phyloP scores from a whole-genome alignment of 2,329 filamentous ascomycete species.

The Exophiala mesophila region DNA sequence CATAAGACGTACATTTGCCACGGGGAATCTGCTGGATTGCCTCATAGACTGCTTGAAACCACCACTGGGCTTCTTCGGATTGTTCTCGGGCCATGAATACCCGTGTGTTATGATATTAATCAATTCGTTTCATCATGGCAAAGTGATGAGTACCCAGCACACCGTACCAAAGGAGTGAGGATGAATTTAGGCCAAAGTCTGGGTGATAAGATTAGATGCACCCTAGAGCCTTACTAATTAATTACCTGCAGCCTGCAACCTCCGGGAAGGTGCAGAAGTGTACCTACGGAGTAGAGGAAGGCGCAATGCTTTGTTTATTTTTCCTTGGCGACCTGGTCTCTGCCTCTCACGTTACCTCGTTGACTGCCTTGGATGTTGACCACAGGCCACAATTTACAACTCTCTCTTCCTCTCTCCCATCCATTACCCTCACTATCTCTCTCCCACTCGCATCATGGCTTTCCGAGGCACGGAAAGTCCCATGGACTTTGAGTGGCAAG shows the following conservation, averaged over 20 bases:
- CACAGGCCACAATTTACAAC: too few relatives aligned
- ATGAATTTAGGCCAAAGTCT: too few relatives aligned
- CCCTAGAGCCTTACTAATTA: too few relatives aligned
- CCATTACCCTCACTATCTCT: background rate
- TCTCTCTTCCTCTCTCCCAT: too few relatives aligned
- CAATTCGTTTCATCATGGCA: background rate
- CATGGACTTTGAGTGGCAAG: constrained; percentile 50
- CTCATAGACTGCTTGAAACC: constrained; percentile 64
- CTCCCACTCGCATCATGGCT: constrained; percentile 17
- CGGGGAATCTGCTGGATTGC: constrained; percentile 79
- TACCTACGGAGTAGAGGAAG: background rate
- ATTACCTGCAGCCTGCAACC: too few relatives aligned
- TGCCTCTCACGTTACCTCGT: too few relatives aligned
- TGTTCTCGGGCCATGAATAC: constrained; percentile 40
- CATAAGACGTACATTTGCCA: constrained; percentile 83
- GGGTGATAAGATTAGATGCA: constrained; percentile 5
- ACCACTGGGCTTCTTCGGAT: constrained; percentile 45
- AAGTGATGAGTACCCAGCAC: too few relatives aligned
- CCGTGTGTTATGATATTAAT: background rate
- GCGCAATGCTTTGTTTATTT: constrained; percentile 12
- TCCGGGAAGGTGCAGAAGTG: too few relatives aligned
- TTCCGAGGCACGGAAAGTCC: constrained; percentile 39
- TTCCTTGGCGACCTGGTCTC: constrained; percentile 5
- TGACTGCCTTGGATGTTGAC: too few relatives aligned
- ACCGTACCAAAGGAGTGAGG: too few relatives aligned